Base-by-base conservation (phyloP, 768 basidiomycete genomes). In the Pluteus cervinus region DNA sequence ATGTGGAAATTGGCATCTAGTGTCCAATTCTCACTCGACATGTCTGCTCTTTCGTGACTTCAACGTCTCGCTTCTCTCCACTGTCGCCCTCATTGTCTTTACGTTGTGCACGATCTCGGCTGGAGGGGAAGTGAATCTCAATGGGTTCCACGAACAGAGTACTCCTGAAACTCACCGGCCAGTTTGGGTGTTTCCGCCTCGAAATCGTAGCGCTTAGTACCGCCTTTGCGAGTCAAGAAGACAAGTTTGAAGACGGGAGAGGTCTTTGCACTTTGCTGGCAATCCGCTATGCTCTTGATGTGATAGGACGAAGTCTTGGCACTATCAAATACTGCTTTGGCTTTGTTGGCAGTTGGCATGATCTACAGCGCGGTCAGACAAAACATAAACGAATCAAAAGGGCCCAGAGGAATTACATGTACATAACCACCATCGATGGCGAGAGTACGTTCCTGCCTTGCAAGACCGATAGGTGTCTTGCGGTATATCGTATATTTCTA, bases 381-480 rank as follows among this genome's bases (percentile, higher is more conserved):
- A 41, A 53, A 52, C 14, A 16, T 24, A 4, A 23, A 12, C 7
- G 28, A 23, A 23, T 4, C 9, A 11, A 10, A 29, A 17, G 11
- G 17, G 11, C 36, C 2, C 37, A 32, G 32, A 17, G 6, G 29
- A 23, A 15, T 43, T 41, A 90, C 88, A 55, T 92, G 88, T 24
- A 96, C 79, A 50, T 97, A 97, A 46, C 81, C 87, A 3, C 92
- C 92, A 57, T 99, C 96, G 44, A 98, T 88, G 10, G 94, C 93
- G 2, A 99, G 73, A 2, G 81, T 79, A 4, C 93, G 79, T 54
- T 94, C 90, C 48, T 92, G 91, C 15, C 90, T 76, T 3, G 87
- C 81, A 32, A 98, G 81, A 17, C 90, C 66, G 85, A 93, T 94
- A 2, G 93, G 91, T 59, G 94, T 78, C 62, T 94, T 98, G 33